Percentiles rank a stretch among this genome's conserved stretches.
Evolutionary conservation across 164 flowering plant genomes (phyloP).

Genomic region (Echeveria elegans): DNA sequence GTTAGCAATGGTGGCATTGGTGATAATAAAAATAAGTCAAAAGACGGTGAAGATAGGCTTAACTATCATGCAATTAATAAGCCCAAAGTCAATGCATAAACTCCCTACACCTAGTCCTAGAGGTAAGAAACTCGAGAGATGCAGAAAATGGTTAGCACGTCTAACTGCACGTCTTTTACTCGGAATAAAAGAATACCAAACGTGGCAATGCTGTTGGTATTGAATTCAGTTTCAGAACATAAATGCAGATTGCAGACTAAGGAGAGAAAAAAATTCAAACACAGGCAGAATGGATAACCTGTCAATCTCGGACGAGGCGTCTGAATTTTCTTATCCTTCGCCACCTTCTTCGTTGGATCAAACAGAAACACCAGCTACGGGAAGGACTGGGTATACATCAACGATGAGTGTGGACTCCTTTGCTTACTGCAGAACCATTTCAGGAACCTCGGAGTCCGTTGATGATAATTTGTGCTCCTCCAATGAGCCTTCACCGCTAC

Average conservation of each 20-base stretch:
- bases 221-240: not conserved
- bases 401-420: conserved; percentile 29
- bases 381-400: conserved; percentile 24
- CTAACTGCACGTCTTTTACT: not conserved
- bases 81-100: too few species aligned
- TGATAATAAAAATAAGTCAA: not conserved
- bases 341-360: conserved; percentile 42
- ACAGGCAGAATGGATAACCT: conserved; percentile 31
- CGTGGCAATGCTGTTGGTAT: not conserved
- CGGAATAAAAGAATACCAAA: not conserved
- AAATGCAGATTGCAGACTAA: not conserved
- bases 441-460: conserved; percentile 18
- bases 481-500: conserved; percentile 43
- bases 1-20: not conserved
- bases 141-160: not conserved
- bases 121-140: not conserved
- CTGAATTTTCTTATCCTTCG: conserved; percentile 37
- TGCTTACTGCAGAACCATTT: conserved; percentile 20
- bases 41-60: not conserved
- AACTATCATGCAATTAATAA: not conserved
- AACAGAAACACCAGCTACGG: conserved; percentile 37
- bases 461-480: conserved; percentile 37
- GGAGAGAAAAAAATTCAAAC: not conserved
- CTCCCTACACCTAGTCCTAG: not conserved
- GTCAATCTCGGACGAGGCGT: conserved; percentile 29